Evolutionary conservation across 1,139 yeast species (phyloP), one percentile per base, ranked within the genome.

Genomic region (Kurtzmaniella quercitrusa): DNA sequence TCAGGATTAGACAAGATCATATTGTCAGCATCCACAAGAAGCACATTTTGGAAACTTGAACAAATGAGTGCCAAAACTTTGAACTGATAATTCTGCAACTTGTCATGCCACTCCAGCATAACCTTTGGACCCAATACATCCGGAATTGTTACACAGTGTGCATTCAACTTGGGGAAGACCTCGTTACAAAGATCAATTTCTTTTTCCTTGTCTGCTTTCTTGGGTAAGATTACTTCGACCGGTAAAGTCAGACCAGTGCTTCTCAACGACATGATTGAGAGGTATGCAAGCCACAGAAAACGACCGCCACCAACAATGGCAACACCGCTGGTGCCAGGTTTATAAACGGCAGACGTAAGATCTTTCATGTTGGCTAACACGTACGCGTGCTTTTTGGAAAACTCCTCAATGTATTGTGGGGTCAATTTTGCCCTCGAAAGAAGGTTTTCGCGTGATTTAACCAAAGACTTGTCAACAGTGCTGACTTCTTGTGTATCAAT

Each of bases 1-100:
- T 66, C 74, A 0, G 76, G 76, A 32, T 67, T 62, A 19, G 59
- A 49, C 12, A 71, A 52, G 3, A 66, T 49, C 2, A 70, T 54
- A 46, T 71, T 72, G 46, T 72, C 78, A 6, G 76, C 66, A 50
- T 72, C 78, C 36, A 72, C 51, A 37, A 72, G 55, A 23, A 72
- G 53, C 3, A 71, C 66, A 45, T 71, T 63, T 47, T 72, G 70
- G 49, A 72, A 72, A 6, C 73, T 61, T 2, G 74, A 65, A 6
- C 68, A 58, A 50, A 71, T 52, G 36, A 69, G 49, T 2, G 74
- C 73, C 45, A 72, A 58, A 0, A 72, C 60, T 47, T 72, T 72
- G 50, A 61, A 70, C 48, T 72, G 77, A 50, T 68, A 72, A 23
- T 52, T 58, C 1, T 56, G 56, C 39, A 69, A 57, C 23, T 55